Conservation (phyloP, 2,329 filamentous ascomycete species). For the Anisogramma anomala region DNA sequence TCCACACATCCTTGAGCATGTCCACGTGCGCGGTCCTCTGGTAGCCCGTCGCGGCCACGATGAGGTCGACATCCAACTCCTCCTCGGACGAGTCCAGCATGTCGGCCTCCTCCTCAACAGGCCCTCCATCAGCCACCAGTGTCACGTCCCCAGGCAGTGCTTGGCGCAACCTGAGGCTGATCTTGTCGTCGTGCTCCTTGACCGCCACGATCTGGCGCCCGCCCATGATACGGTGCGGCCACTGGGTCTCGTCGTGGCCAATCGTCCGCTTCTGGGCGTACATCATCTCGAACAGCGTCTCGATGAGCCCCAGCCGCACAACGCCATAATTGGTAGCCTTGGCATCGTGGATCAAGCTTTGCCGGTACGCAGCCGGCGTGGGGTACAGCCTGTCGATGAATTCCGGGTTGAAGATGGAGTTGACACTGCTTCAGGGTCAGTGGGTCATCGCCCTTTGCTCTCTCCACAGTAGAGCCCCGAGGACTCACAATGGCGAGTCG, state of each 20-base stretch:
- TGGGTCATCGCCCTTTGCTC: neutral
- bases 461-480: too few species aligned
- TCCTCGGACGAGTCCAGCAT: slow-evolving; percentile 21
- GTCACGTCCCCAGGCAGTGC: slow-evolving; percentile 24
- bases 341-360: slow-evolving; percentile 51
- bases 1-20: slow-evolving; percentile 56
- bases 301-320: slow-evolving; percentile 80
- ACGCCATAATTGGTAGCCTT: slow-evolving; percentile 90
- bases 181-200: slow-evolving; percentile 33
- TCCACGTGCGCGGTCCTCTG: slow-evolving; percentile 63
- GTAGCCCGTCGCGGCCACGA: slow-evolving; percentile 86
- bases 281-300: slow-evolving; percentile 75
- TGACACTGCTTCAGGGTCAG: slow-evolving; percentile 56
- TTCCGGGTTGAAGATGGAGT: slow-evolving; percentile 89
- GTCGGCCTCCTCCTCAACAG: neutral
- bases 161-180: slow-evolving; percentile 51
- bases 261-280: slow-evolving; percentile 73
- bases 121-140: too few species aligned
- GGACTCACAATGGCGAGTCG: slow-evolving; percentile 81
- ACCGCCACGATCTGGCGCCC: slow-evolving; percentile 55
- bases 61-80: slow-evolving; percentile 66
- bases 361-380: slow-evolving; percentile 51
- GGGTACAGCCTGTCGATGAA: slow-evolving; percentile 68
- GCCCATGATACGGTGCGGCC: slow-evolving; percentile 72
- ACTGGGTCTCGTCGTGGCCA: slow-evolving; percentile 54